These are phyloP conservation scores for Lipomyces lipofer DNA, from an alignment of 805 yeast species.

Conservation along the genomic window DNA sequence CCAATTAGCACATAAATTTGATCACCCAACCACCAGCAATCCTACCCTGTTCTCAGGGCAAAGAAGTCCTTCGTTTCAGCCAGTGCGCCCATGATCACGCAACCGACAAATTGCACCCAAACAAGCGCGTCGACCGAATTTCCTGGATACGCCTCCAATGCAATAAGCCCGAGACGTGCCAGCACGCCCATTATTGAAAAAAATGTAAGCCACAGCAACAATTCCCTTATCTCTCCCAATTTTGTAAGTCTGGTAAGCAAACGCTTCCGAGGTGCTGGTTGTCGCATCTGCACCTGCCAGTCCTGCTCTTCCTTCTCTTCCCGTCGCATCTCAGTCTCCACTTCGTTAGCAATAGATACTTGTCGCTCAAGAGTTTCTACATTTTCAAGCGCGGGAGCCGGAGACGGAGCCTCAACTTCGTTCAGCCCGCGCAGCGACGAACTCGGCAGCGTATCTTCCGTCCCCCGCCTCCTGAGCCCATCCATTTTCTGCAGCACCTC, in stretches of 20 bases:
- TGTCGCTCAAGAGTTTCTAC: neutral
- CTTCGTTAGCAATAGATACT: neutral
- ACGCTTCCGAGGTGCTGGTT: neutral
- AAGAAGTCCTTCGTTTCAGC: slow-evolving; percentile 22
- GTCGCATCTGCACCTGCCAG: neutral
- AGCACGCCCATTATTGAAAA: slow-evolving; percentile 34
- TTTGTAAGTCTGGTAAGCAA: neutral
- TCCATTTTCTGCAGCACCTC: too few species aligned
- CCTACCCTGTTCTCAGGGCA: slow-evolving; percentile 7
- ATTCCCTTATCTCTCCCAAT: slow-evolving; percentile 8
- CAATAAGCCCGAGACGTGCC: slow-evolving; percentile 31
- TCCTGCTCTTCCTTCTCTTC: neutral
- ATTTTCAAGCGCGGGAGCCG: neutral
- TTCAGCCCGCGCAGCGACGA: too few species aligned
- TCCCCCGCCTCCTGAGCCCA: too few species aligned
- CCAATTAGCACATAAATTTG: neutral
- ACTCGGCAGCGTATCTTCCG: too few species aligned
- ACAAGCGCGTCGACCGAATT: slow-evolving; percentile 15
- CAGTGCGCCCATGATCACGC: slow-evolving; percentile 33
- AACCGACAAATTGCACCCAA: slow-evolving; percentile 35
- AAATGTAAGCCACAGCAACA: slow-evolving; percentile 22
- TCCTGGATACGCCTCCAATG: slow-evolving; percentile 31
- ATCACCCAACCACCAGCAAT: neutral
- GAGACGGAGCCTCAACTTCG: slow-evolving; percentile 6
- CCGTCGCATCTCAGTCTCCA: neutral